Evolutionary conservation across 1,284 basidiomycete species (phyloP), one percentile per base, ranked within the genome.

Genomic region (Pholiota adiposa): DNA sequence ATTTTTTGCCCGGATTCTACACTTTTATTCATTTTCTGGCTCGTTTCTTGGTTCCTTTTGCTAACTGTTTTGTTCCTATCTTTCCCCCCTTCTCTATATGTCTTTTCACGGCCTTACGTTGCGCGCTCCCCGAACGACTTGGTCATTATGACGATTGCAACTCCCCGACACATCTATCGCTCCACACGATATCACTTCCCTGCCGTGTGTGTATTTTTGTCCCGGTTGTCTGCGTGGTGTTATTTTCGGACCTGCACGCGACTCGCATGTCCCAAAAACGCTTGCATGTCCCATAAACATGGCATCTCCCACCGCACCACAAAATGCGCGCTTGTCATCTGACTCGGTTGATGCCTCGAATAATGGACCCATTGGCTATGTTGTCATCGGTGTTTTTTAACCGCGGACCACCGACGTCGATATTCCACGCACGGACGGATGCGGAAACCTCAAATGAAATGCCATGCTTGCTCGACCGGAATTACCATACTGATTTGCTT

Each of bases 351-450:
- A 46, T 23, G 23, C 23, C 14, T 16, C 14, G 12, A 25, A 16
- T n/a, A 12, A 46, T 46, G 21, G 21, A 27, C 27, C 8, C 41
- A 16, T 46, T 46, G 25, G 4, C 44, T 23, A 8, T 46, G 25
- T 46, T 18, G 25, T 44, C 36, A n/a, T 61, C 59, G 51, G 31
- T 36, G 41, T 23, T 34, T 54, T 48, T n/a, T 57, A 57, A 54
- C 36, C 50, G 52, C 56, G 34, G 40, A 31, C 57, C 51, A 27
- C 54, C 54, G 54, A 62, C 54, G 29, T 34, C 61, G 58, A 51
- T 51, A 59, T 51, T 43, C 48, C 48, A 50, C 27, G 31, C 48
- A 33, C 48, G 16, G 19, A 19, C 48, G 27, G 19, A 46, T 46
- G 16, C 44, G 44, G 44, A 46, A 46, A 46, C 44, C 19, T 33